Evolutionary conservation across 2,329 filamentous ascomycete species (phyloP), one percentile per base, ranked within the genome.

Genomic region (Proliferodiscus dingleyae): DNA sequence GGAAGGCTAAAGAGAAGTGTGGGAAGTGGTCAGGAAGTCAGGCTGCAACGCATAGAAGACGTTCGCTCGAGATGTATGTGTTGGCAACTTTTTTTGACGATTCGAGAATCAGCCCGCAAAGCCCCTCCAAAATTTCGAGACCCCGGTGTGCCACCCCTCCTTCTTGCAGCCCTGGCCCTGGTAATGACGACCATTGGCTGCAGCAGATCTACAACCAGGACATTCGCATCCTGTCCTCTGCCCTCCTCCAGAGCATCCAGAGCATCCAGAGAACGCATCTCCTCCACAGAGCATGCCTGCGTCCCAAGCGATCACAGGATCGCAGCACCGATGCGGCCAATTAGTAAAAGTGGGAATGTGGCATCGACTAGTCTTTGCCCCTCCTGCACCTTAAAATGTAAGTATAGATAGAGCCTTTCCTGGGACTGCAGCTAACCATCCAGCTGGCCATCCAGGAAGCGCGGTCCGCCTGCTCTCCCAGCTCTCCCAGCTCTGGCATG

Each of bases 1-100:
- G 45, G 29, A 36, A 47, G 24, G 22, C n/a, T n/a, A n/a, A n/a
- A n/a, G n/a, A n/a, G n/a, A n/a, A n/a, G n/a, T 49, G 39, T 40
- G 43, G 18, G 47, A 48, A 36, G 41, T 26, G 24, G 24, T 44
- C 38, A 36, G 41, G 29, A 39, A 43, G 28, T 55, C 47, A 53
- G 54, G 54, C 52, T 54, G 45, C 43, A 49, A 55, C 41, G 58
- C 57, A 59, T 57, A 34, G 8, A 10, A 15, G 32, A 34, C 15
- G 15, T 50, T 39, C 33, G 29, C 34, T 43, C 38, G 38, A 41
- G 32, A 52, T 30, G 46, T 48, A 43, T 51, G 50, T 47, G 50
- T 52, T 52, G 50, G 43, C 50, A 50, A 18, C 34, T 41, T 43
- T 46, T 29, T 38, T 28, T 2, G 19, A n/a, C n/a, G n/a, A n/a